These are phyloP conservation scores for Oryza meridionalis DNA, from an alignment of 176 grass and related monocot species.

Conservation along the genomic window DNA sequence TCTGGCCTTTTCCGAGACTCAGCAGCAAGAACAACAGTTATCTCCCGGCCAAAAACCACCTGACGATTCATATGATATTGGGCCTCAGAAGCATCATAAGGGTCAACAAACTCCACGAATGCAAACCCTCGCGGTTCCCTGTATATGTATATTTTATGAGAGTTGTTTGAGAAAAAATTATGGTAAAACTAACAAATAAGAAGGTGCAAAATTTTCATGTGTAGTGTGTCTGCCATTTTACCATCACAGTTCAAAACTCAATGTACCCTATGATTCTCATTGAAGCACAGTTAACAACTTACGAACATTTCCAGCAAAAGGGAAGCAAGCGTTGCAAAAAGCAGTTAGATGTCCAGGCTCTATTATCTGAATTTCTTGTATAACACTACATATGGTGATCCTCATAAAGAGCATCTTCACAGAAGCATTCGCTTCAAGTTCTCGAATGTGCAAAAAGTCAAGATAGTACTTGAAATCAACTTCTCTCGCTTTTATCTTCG, in stretches of 20 bases:
- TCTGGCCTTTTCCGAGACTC: slow-evolving; percentile 93
- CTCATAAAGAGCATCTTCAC: slow-evolving; percentile 68
- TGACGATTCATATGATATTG: slow-evolving; percentile 99
- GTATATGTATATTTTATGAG: slow-evolving; percentile 34
- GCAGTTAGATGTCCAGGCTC: slow-evolving; percentile 61
- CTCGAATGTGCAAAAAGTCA: slow-evolving; percentile 56
- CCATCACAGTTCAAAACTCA: slow-evolving; percentile 51
- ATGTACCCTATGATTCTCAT: slow-evolving; percentile 49
- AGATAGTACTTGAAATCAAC: slow-evolving; percentile 78
- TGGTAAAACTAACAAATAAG: slow-evolving; percentile 33
- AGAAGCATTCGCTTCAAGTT: slow-evolving; percentile 68
- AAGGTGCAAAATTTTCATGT: slow-evolving; percentile 32
- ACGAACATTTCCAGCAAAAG: background rate
- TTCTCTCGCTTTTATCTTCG: slow-evolving; percentile 82
- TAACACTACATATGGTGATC: slow-evolving; percentile 52
- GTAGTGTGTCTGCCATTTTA: slow-evolving; percentile 36
- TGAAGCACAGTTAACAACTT: slow-evolving; percentile 4
- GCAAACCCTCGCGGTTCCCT: slow-evolving; percentile 95
- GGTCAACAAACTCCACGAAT: slow-evolving; percentile 94
- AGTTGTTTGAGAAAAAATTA: slow-evolving; percentile 11
- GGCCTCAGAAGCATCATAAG: slow-evolving; percentile 88
- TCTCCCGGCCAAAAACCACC: slow-evolving; percentile 84
- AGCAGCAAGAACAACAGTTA: slow-evolving; percentile 96
- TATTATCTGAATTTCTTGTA: slow-evolving; percentile 64
- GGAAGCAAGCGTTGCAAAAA: slow-evolving; percentile 41